phyloP scores from a whole-genome alignment of 768 basidiomycete genomes.

The Russula earlei region DNA sequence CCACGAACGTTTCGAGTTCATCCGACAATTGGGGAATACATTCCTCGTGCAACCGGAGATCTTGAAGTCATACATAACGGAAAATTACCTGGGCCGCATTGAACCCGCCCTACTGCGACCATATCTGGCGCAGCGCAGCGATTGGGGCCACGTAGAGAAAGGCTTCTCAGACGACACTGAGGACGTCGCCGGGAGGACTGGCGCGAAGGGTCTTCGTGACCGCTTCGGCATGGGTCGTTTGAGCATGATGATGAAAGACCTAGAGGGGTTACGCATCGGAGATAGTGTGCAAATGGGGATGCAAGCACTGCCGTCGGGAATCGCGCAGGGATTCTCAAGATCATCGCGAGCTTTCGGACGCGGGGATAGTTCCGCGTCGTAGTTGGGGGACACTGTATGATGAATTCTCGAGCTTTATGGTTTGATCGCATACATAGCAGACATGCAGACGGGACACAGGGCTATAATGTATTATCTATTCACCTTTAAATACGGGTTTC shows the following conservation, averaged over 20 bases:
- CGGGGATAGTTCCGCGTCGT: constrained; percentile 2
- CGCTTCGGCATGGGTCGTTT: constrained; percentile 57
- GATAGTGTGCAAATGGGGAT: constrained; percentile 48
- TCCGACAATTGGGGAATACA: constrained; percentile 92
- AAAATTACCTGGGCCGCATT: constrained; percentile 87
- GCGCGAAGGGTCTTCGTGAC: constrained; percentile 49
- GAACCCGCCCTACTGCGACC: constrained; percentile 81
- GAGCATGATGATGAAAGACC: constrained; percentile 81
- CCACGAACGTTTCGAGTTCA: constrained; percentile 94
- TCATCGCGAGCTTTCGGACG: constrained; percentile 35
- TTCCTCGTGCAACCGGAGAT: constrained; percentile 96
- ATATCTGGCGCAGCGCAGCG: constrained; percentile 82
- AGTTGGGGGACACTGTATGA: background rate
- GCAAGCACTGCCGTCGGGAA: constrained; percentile 44
- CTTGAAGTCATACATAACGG: constrained; percentile 89
- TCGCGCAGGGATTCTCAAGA: constrained; percentile 46
- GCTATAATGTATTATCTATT: constrained; percentile 33
- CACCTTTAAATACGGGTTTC: constrained; percentile 68
- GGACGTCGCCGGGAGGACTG: constrained; percentile 30
- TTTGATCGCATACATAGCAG: background rate
- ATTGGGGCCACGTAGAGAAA: constrained; percentile 83
- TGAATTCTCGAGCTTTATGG: background rate
- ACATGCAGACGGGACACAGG: background rate
- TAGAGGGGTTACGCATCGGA: constrained; percentile 55
- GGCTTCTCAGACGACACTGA: constrained; percentile 47